Evolutionary conservation across 2,329 filamentous ascomycete species (phyloP).

Genomic region (Dactylonectria estremocensis): DNA sequence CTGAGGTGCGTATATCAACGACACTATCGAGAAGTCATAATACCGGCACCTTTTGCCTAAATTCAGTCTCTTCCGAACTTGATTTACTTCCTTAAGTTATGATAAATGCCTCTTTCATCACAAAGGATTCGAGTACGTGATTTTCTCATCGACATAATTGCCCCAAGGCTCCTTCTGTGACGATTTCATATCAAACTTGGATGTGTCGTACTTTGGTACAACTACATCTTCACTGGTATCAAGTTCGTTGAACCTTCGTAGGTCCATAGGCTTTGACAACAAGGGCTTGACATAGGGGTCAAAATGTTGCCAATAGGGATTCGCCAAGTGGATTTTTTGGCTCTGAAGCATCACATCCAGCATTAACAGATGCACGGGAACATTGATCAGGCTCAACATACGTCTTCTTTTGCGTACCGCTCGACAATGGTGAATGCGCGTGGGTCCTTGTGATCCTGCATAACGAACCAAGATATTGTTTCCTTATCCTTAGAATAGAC

Average conservation of each 20-base stretch:
- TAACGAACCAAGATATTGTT: slow-evolving; percentile 81
- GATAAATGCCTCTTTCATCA: too few species aligned
- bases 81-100: too few species aligned
- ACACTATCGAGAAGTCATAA: too few species aligned
- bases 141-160: too few species aligned
- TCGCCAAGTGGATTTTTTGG: slow-evolving; percentile 76
- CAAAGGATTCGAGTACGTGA: too few species aligned
- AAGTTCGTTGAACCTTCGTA: slow-evolving; percentile 77
- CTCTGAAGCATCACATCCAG: slow-evolving; percentile 51
- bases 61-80: too few species aligned
- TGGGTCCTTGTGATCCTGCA: slow-evolving; percentile 80
- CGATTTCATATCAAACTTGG: too few species aligned
- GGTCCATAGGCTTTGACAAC: slow-evolving; percentile 78
- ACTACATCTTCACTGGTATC: slow-evolving; percentile 68
- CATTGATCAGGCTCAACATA: slow-evolving; percentile 49
- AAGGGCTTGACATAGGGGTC: slow-evolving; percentile 81
- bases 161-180: too few species aligned
- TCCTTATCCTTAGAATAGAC: slow-evolving; percentile 82
- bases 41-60: too few species aligned
- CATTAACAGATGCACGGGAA: slow-evolving; percentile 14
- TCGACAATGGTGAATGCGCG: slow-evolving; percentile 84
- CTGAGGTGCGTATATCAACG: too few species aligned
- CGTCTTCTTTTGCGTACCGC: slow-evolving; percentile 78
- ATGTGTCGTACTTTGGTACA: slow-evolving; percentile 50
- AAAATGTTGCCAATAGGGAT: slow-evolving; percentile 84